These are phyloP conservation scores for Yamadazyma buinensis DNA, from an alignment of 1,139 yeast species.

Conservation along the genomic window DNA sequence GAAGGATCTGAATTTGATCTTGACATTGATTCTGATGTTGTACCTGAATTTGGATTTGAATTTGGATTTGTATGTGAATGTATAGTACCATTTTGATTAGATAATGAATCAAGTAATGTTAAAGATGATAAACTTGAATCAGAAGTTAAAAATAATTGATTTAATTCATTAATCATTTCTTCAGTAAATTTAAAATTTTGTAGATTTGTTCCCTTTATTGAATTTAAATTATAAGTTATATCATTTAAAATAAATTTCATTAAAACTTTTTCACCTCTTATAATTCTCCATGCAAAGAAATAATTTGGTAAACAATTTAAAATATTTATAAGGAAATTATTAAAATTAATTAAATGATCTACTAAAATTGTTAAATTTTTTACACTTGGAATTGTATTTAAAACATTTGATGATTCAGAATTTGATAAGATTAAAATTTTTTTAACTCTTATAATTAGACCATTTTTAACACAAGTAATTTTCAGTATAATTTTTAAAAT, in stretches of 20 bases:
- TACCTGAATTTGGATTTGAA: no score
- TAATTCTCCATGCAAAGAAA: conserved; percentile 36
- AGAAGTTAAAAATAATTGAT: no score
- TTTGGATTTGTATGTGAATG: not conserved
- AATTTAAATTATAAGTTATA: conserved; percentile 7
- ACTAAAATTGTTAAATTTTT: no score
- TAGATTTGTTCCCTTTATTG: conserved; percentile 1
- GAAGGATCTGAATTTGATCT: not conserved
- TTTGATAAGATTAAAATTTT: not conserved
- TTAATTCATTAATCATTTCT: conserved; percentile 1
- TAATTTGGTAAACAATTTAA: conserved; percentile 8
- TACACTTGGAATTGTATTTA: no score
- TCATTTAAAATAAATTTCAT: conserved; percentile 20
- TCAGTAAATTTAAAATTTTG: not conserved
- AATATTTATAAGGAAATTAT: no score
- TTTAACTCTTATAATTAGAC: conserved; percentile 3
- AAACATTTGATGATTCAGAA: not conserved
- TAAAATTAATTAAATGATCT: no score
- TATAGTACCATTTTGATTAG: no score
- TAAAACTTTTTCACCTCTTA: conserved; percentile 28
- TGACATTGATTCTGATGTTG: not conserved
- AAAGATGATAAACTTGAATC: no score
- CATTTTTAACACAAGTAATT: conserved; percentile 2
- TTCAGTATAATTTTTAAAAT: conserved; percentile 1
- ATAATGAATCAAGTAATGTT: not conserved